A percentile compares a stretch with the other conserved stretches of the same genome.
Evolutionary conservation across 768 basidiomycete genomes (phyloP).

Genomic region (Collybia mongolica): DNA sequence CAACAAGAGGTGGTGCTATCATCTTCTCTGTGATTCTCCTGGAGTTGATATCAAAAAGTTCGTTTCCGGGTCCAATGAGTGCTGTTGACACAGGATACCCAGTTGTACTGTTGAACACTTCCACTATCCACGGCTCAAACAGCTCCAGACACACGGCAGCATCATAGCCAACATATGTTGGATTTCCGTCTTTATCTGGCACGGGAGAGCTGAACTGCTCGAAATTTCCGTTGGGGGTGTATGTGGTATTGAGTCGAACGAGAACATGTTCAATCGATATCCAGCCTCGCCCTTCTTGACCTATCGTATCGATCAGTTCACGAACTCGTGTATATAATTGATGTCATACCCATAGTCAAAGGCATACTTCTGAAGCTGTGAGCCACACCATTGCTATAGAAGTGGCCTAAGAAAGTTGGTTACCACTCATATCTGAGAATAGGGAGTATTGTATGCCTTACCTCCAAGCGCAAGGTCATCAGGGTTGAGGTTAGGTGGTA

Average conservation of each 20-base stretch:
- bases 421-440: background rate
- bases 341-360: slow-evolving; percentile 21
- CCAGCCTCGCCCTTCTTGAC: slow-evolving; percentile 31
- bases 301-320: slow-evolving; percentile 10
- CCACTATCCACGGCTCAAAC: slow-evolving; percentile 40
- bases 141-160: slow-evolving; percentile 36
- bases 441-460: slow-evolving; percentile 1
- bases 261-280: slow-evolving; percentile 32
- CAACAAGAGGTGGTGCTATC: slow-evolving; percentile 15
- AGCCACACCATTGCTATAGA: slow-evolving; percentile 30
- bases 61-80: slow-evolving; percentile 29
- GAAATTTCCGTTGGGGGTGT: slow-evolving; percentile 30
- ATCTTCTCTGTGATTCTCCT: slow-evolving; percentile 17
- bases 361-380: slow-evolving; percentile 23
- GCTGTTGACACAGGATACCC: slow-evolving; percentile 26
- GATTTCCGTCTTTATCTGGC: slow-evolving; percentile 22
- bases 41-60: slow-evolving; percentile 19
- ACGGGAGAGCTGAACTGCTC: slow-evolving; percentile 14
- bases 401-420: slow-evolving; percentile 20
- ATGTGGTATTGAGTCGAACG: slow-evolving; percentile 33
- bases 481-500: slow-evolving; percentile 21
- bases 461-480: slow-evolving; percentile 22
- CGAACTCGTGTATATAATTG: background rate
- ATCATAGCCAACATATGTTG: slow-evolving; percentile 36
- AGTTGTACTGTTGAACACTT: slow-evolving; percentile 32